Base-by-base conservation (phyloP, 306 rosid genomes). In the Quillaja saponaria region DNA sequence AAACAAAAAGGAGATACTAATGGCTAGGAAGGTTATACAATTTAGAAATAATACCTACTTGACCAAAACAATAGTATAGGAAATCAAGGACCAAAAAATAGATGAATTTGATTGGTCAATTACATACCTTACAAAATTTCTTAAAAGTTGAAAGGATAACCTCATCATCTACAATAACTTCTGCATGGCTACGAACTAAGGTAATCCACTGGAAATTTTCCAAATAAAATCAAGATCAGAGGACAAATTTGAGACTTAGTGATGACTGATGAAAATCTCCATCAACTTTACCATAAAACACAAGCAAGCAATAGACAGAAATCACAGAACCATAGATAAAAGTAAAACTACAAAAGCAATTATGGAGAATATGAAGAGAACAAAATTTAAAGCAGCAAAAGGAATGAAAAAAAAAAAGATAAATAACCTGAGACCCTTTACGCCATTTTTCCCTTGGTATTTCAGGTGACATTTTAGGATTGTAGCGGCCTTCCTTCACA, bases 351-450 rank as follows among this genome's bases (percentile, higher is more conserved):
- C 39, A 42, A 52, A 49, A 18, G 40, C 12, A 7, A 35, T 7
- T 56, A 17, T 25, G 13, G 4, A 13, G 45, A 35, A 2, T 34
- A 31, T 34, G 58, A 33, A 60, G 33, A 44, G 40, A 75, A 71
- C 34, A 51, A 10, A 34, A 21, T 6, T 37, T 54, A 16, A 49
- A 8, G 28, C 1, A 10, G 10, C 13, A 39, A 16, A 46, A n/a
- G 4, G 58, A 64, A 38, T 38, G 17, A 35, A 57, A 53, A 18
- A 57, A 53, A 18, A 34, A 34, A 38, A 63, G 49, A 66, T 13
- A 73, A 72, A 62, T 76, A 40, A 92, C 99, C 96, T 92, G 97
- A 19, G 99, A 92, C 63, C 95, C 99, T 83, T 92, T 92, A 51
- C 97, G 88, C 99, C 99, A 92, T 72, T 80, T 92, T 63, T 63